A percentile compares a stretch with the other conserved stretches of the same genome.
Conservation (phyloP, 2,329 filamentous ascomycete genomes). For the Aschersonia sp. region DNA sequence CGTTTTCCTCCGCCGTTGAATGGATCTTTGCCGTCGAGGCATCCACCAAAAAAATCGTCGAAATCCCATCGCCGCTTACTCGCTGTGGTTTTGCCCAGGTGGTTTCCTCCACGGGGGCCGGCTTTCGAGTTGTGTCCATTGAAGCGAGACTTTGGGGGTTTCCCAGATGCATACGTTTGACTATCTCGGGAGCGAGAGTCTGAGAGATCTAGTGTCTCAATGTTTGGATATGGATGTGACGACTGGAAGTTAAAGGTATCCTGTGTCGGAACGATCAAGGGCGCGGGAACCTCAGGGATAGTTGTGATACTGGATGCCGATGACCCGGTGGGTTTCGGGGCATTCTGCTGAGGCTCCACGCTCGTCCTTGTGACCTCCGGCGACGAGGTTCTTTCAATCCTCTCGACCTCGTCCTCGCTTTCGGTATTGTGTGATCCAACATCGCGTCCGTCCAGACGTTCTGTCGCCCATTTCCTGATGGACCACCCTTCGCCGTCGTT, state of each 20-base stretch:
- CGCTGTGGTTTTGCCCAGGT: constrained; percentile 49
- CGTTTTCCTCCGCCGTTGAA: constrained; percentile 35
- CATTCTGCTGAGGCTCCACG: constrained; percentile 20
- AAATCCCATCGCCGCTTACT: constrained; percentile 61
- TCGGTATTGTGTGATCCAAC: constrained; percentile 38
- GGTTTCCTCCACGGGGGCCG: constrained; percentile 15
- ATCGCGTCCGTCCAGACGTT: constrained; percentile 51
- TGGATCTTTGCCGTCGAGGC: constrained; percentile 47
- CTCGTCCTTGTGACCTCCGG: constrained; percentile 39
- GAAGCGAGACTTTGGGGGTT: constrained; percentile 15
- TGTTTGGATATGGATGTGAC: constrained; percentile 42
- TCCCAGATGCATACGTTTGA: constrained; percentile 11
- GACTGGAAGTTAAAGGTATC: constrained; percentile 59
- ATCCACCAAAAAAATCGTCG: constrained; percentile 61
- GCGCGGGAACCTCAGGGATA: constrained; percentile 15
- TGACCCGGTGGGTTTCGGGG: constrained; percentile 12
- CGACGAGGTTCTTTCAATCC: constrained; percentile 43
- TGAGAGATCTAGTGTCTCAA: constrained; percentile 45
- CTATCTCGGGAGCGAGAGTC: constrained; percentile 30
- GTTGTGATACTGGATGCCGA: constrained; percentile 11
- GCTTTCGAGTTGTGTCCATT: constrained; percentile 10
- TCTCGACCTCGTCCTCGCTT: constrained; percentile 56
- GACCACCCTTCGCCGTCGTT: constrained; percentile 62
- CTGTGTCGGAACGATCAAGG: constrained; percentile 36
- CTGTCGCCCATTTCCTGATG: constrained; percentile 50